Conservation (phyloP, 1,284 basidiomycete genomes). For the Apiotrichum sp. region DNA sequence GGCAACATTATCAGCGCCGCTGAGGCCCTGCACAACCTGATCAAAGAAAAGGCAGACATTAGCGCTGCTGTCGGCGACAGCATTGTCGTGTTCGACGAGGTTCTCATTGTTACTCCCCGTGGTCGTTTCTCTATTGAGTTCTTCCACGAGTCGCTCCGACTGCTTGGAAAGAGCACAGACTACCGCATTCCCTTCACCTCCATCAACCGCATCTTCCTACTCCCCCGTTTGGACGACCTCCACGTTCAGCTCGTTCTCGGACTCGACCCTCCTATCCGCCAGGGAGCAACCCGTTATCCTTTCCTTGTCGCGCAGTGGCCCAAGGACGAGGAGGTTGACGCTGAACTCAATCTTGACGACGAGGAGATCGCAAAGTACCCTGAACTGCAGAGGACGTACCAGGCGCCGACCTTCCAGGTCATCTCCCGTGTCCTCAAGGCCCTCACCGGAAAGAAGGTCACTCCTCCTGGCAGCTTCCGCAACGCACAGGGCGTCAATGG, state of each 20-base stretch:
- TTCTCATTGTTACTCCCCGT: constrained; percentile 91
- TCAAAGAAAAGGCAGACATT: constrained; percentile 96
- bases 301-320: constrained; percentile 98
- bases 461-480: constrained; percentile 71
- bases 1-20: constrained; percentile 69
- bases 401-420: constrained; percentile 89
- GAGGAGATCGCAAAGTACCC: constrained; percentile 50
- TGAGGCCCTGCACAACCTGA: constrained; percentile 89
- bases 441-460: constrained; percentile 84
- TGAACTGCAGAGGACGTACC: constrained; percentile 54
- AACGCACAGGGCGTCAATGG: constrained; percentile 55
- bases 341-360: constrained; percentile 87
- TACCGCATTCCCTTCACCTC: constrained; percentile 94
- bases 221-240: constrained; percentile 89
- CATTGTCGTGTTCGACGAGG: constrained; percentile 92
- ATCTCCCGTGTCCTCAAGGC: constrained; percentile 92
- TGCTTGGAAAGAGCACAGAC: constrained; percentile 97
- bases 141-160: constrained; percentile 86
- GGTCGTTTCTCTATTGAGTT: constrained; percentile 98
- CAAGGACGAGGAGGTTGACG: constrained; percentile 93
- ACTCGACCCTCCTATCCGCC: constrained; percentile 85
- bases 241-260: constrained; percentile 93
- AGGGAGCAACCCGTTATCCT: constrained; percentile 96
- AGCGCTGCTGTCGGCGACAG: constrained; percentile 87
- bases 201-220: constrained; percentile 83